Evolutionary conservation across 164 flowering plant species (phyloP), one percentile per base, ranked within the genome.

Genomic region (Annona squamosa): DNA sequence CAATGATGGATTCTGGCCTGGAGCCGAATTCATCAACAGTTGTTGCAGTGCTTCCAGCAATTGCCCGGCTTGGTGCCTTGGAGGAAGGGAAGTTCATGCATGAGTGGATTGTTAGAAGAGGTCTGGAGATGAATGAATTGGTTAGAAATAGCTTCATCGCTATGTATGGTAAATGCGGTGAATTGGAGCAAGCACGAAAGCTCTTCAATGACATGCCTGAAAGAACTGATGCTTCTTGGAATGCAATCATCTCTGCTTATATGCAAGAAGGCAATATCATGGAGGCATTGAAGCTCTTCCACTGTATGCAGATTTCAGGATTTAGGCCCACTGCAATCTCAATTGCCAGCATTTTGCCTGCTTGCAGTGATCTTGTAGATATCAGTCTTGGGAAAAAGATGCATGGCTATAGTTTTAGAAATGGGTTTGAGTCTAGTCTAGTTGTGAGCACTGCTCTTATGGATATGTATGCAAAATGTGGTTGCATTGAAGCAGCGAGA

Each of bases 381-480:
- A 41, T 44, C 47, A 67, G 57, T 18, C 63, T 37, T 44, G 71
- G 75, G 48, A 52, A 13, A 37, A 67, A 42, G 75, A 67, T 67
- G 41, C 75, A 67, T 5, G 75, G 70, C 17, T 73, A 66, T 48
- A 19, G 42, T 17, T 17, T 66, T 12, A 56, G 63, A 57, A 73
- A 43, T 44, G 48, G 70, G 3, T 66, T 67, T 13, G 71, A 56
- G 17, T 43, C 46, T 42, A 71, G 67, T 67, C 41, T 73, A n/a
- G 47, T 66, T 67, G 70, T 73, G 19, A 68, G 70, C n/a, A 89
- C 96, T 63, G 93, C 96, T 71, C 89, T 91, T 64, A 80, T 91
- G 9, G 93, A 91, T 83, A 86, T 88, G 91, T 89, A 91, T 77
- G 88, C 91, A n/a, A 91, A 91, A 79, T 89, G 93, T 73, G 96